phyloP scores from a whole-genome alignment of 2,329 filamentous ascomycete species.

The Talaromyces funiculosus region DNA sequence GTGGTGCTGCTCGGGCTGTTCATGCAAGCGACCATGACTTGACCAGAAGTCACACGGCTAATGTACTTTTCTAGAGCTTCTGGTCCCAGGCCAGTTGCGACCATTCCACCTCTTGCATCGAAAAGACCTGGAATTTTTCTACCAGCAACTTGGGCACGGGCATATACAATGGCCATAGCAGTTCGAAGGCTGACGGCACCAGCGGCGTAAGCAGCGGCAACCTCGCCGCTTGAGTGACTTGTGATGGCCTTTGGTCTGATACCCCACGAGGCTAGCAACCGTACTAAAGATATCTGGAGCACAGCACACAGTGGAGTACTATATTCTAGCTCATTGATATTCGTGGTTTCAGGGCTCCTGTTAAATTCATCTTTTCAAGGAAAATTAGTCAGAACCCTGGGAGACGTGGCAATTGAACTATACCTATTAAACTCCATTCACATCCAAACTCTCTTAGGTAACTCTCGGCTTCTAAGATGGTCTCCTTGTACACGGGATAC shows the following conservation, averaged over 20 bases:
- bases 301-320: background rate
- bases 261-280: constrained; percentile 13
- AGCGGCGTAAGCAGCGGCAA: constrained; percentile 19
- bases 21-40: background rate
- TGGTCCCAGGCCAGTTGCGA: background rate
- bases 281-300: background rate
- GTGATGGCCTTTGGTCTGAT: constrained; percentile 17
- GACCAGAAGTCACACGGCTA: background rate
- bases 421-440: background rate
- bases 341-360: background rate
- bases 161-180: background rate
- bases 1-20: constrained; percentile 27
- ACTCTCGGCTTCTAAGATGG: background rate
- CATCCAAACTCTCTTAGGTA: background rate
- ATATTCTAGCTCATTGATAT: background rate
- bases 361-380: background rate
- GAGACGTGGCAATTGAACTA: background rate
- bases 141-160: background rate
- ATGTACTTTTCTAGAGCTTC: background rate
- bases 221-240: constrained; percentile 24
- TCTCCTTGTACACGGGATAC: constrained; percentile 10
- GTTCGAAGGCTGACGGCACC: background rate
- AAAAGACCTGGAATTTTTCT: background rate
- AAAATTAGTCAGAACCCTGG: background rate
- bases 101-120: background rate